Conservation (phyloP, 129 eudicot species). For the Tagetes erecta region DNA sequence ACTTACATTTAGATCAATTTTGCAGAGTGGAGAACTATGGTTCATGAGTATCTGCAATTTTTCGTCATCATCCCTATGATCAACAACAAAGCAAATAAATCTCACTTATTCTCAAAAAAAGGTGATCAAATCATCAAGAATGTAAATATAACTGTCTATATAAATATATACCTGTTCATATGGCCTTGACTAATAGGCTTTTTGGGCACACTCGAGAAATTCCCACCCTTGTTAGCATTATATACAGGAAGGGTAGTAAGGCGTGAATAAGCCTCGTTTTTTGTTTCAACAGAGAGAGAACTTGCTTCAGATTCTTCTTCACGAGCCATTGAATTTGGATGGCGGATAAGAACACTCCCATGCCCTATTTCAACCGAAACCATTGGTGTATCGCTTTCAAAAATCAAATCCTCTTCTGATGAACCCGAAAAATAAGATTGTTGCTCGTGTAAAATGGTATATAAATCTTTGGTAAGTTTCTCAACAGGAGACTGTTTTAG, state of each 20-base stretch:
- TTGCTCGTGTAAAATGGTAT: slow-evolving; percentile 79
- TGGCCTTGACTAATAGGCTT: slow-evolving; percentile 59
- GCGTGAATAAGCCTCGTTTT: slow-evolving; percentile 71
- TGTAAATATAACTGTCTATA: not conserved
- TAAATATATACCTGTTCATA: slow-evolving; percentile 46
- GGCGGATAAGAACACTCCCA: slow-evolving; percentile 95
- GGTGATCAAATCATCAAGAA: not conserved
- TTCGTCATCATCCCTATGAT: slow-evolving; percentile 74
- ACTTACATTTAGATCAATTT: slow-evolving; percentile 66
- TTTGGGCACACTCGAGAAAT: slow-evolving; percentile 42
- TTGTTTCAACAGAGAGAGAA: slow-evolving; percentile 85
- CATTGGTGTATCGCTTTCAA: slow-evolving; percentile 86
- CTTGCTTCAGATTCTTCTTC: slow-evolving; percentile 99
- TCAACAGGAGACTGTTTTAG: slow-evolving; percentile 88
- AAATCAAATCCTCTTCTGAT: slow-evolving; percentile 88
- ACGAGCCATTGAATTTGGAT: slow-evolving; percentile 71
- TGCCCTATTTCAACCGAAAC: slow-evolving; percentile 98
- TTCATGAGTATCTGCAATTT: slow-evolving; percentile 56
- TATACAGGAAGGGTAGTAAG: slow-evolving; percentile 49
- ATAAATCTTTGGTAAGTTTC: slow-evolving; percentile 83
- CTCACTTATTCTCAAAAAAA: not conserved
- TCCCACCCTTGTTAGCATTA: slow-evolving; percentile 51
- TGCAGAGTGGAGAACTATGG: slow-evolving; percentile 60
- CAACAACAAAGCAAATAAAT: slow-evolving; percentile 1
- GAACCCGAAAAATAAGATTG: slow-evolving; percentile 76